Conservation (phyloP, 2,329 filamentous ascomycete species). For the Neurospora sp. region DNA sequence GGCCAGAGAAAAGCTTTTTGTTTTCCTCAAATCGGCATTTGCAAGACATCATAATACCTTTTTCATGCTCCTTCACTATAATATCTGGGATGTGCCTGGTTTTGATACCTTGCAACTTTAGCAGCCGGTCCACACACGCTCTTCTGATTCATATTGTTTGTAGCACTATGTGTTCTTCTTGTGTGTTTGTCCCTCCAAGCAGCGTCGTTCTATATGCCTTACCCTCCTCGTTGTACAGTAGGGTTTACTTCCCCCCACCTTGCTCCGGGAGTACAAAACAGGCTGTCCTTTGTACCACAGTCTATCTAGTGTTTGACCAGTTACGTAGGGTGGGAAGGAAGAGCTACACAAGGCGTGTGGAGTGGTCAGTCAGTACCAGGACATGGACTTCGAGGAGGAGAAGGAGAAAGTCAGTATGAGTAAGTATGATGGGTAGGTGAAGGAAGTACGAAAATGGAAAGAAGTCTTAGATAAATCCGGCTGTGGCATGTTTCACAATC, state of each 20-base stretch:
- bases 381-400: not conserved
- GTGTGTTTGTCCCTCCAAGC: not conserved
- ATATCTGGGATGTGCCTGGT: not conserved
- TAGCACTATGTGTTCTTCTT: not conserved
- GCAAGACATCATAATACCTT: too few relatives aligned
- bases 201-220: not conserved
- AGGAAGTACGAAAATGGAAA: not conserved
- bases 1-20: too few relatives aligned
- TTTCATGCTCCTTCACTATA: too few relatives aligned
- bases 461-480: not conserved
- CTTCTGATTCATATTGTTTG: not conserved
- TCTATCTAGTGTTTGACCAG: not conserved
- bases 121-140: not conserved
- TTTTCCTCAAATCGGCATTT: too few relatives aligned
- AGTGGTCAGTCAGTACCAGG: conserved; percentile 8
- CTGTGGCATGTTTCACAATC: not conserved
- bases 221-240: not conserved
- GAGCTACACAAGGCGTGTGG: not conserved
- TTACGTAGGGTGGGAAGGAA: not conserved
- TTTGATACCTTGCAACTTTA: not conserved
- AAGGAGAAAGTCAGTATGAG: not conserved
- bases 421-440: not conserved
- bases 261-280: not conserved
- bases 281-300: not conserved
- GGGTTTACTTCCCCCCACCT: not conserved